phyloP scores from a whole-genome alignment of 179 eudicot species.

The Silene coronaria region DNA sequence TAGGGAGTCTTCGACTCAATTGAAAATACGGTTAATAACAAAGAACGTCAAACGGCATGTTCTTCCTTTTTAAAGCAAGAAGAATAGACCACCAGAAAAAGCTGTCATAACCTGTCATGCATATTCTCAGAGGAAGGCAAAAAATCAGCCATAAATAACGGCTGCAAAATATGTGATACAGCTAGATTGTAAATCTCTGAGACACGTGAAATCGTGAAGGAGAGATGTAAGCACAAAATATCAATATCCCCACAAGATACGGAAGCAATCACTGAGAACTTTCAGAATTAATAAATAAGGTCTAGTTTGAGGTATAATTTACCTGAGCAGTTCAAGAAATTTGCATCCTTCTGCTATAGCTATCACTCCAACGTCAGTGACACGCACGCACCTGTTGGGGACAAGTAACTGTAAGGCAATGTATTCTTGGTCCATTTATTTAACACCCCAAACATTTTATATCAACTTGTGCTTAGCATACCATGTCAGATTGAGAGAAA shows the following conservation, averaged over 20 bases:
- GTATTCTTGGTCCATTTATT: not conserved
- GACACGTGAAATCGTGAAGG: not conserved
- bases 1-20: too few species aligned
- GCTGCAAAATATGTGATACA: not conserved
- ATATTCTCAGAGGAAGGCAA: not conserved
- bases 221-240: not conserved
- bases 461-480: slow-evolving; percentile 25
- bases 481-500: slow-evolving; percentile 82
- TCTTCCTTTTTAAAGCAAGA: not conserved
- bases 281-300: not conserved
- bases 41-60: not conserved
- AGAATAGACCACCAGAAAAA: not conserved
- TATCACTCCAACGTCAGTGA: slow-evolving; percentile 69
- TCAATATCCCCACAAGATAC: not conserved
- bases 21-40: not conserved
- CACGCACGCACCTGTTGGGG: slow-evolving; percentile 64
- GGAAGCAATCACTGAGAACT: not conserved
- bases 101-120: not conserved
- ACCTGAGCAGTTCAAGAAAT: slow-evolving; percentile 75
- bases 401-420: not conserved
- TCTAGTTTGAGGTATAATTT: not conserved
- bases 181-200: slow-evolving; percentile 5
- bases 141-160: not conserved
- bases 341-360: slow-evolving; percentile 71
- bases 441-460: not conserved